Evolutionary conservation across 169 alveolate species (phyloP), one percentile per base, ranked within the genome.

Genomic region (Miamiensis avidus): DNA sequence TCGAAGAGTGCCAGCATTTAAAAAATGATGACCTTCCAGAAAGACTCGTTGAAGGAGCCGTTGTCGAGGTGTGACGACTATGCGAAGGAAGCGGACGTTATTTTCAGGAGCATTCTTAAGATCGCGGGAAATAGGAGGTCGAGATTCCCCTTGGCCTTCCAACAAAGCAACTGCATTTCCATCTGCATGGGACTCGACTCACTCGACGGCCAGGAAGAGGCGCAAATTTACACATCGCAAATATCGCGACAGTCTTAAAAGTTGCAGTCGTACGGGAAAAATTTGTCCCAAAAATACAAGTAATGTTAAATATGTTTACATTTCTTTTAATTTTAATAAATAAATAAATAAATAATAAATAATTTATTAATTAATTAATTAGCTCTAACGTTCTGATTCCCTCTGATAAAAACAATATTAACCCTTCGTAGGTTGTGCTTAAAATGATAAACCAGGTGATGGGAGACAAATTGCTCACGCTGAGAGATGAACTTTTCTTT

Each of bases 91-190:
- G 74, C 82, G 1, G 11, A 77, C 4, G 20, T 77, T 33, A 31
- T 77, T 0, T 77, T 77, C 33, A 77, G 82, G 27, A 32, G 74
- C 29, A 64, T 77, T 31, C 6, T 77, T 32, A 77, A 77, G 1
- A 15, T 77, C 15, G 82, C 74, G 0, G 64, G 64, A 29, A 77
- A 77, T 33, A 77, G 82, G n/a, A 77, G 82, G 33, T 77, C 82
- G 11, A 64, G 82, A 33, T 77, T 77, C 74, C 82, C 82, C 20
- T 49, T 49, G 20, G 4, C 69, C 4, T 49, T 49, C 20, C 20
- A 49, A 49, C 20, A 49, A 49, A 49, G 20, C 20, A 49, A 49
- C 20, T 49, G 69, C 20, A 11, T 49, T 11, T 49, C 69, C 4
- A 11, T 49, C 4, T 49, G 69, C 20, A 49, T 49, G 69, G 69